These are phyloP conservation scores for Pulveroboletus frians DNA, from an alignment of 768 basidiomycete species.

Conservation along the genomic window DNA sequence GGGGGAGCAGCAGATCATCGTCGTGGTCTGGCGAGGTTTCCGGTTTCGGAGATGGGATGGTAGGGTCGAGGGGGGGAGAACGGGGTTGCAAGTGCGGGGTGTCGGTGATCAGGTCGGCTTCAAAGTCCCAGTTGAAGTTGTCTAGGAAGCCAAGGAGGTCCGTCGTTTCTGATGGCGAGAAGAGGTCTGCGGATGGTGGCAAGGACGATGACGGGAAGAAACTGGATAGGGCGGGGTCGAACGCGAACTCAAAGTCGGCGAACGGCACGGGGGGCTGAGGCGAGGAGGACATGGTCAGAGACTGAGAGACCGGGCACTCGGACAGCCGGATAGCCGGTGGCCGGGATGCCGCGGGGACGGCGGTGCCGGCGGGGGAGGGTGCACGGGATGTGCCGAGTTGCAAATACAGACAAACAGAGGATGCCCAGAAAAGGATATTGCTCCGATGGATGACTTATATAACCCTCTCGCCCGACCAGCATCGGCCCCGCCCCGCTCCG, in stretches of 20 bases:
- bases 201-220: slow-evolving; percentile 59
- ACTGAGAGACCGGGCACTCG: slow-evolving; percentile 11
- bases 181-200: slow-evolving; percentile 71
- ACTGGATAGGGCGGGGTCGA: slow-evolving; percentile 53
- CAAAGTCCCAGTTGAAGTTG: slow-evolving; percentile 68
- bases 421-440: slow-evolving; percentile 20
- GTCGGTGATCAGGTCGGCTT: slow-evolving; percentile 32
- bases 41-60: slow-evolving; percentile 4
- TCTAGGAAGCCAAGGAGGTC: slow-evolving; percentile 80
- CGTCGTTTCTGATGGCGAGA: slow-evolving; percentile 72
- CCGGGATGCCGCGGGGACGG: slow-evolving; percentile 2
- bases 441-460: slow-evolving; percentile 29
- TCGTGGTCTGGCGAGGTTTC: slow-evolving; percentile 6
- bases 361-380: slow-evolving; percentile 1
- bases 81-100: slow-evolving; percentile 3
- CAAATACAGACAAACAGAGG: slow-evolving; percentile 26
- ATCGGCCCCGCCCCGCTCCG: slow-evolving; percentile 36
- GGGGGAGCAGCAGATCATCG: slow-evolving; percentile 1
- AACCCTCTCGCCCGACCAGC: slow-evolving; percentile 21
- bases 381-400: slow-evolving; percentile 18
- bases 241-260: slow-evolving; percentile 68
- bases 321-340: slow-evolving; percentile 22
- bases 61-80: slow-evolving; percentile 1
- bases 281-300: slow-evolving; percentile 26
- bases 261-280: slow-evolving; percentile 53